Evolutionary conservation across 495 filamentous ascomycete species (phyloP), one percentile per base, ranked within the genome.

Genomic region (Penicillium coffeae): DNA sequence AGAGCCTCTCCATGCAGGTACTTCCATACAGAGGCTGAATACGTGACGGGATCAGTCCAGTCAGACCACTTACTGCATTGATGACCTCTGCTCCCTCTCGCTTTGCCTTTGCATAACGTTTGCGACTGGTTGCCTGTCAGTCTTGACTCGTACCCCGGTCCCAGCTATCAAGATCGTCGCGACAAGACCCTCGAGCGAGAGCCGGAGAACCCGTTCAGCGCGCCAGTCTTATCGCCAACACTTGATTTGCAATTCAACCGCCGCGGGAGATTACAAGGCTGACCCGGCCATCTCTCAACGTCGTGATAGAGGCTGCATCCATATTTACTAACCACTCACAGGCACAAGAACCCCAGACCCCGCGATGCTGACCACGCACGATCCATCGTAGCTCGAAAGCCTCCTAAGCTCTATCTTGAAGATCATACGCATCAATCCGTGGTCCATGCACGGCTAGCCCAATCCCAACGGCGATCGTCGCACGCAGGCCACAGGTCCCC

Each of bases 1-100:
- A 47, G 14, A 47, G 8, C 32, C 21, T 38, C 30, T 1, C 3
- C 48, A 45, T 44, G 38, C 50, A 38, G 52, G 47, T 50, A 52
- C 21, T 39, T 15, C 1, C 19, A 34, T 14, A 16, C 13, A 8
- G 2, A 32, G 19, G 40, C 34, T 25, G 39, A 30, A 9, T 12
- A 39, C 32, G 22, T 25, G 35, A 48, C 14, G 33, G 7, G 37
- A 40, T 15, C 33, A 38, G 41, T 38, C 48, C 4, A 35, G 48
- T 40, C 42, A 16, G 15, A 10, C 4, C 25, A 30, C 5, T 30
- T 30, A 4, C 25, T 30, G 25, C 10, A 30, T 5, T 30, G 5
- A 30, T 30, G 4, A 30, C 10, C n/a, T n/a, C n/a, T n/a, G n/a
- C n/a, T n/a, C n/a, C n/a, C n/a, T n/a, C n/a, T n/a, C n/a, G n/a